Evolutionary conservation across 352 stramenopile genomes (phyloP).

Genomic region (Pythium chondricola): DNA sequence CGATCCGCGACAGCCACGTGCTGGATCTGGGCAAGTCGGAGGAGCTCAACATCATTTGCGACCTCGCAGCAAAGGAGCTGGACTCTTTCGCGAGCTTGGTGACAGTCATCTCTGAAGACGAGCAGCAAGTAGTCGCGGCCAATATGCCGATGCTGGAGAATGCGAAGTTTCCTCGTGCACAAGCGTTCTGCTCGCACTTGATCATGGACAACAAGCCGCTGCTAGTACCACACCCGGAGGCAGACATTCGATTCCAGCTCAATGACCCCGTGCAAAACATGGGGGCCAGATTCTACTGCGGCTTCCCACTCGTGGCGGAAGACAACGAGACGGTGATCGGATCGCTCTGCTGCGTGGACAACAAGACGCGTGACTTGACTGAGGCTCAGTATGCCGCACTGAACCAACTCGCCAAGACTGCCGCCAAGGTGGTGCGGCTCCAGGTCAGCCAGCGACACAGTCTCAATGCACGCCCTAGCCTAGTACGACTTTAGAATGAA

Average conservation of each 20-base stretch:
- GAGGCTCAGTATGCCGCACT: constrained; percentile 42
- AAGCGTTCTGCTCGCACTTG: constrained; percentile 34
- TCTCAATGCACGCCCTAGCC: too few relatives aligned
- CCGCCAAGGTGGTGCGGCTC: constrained; percentile 31
- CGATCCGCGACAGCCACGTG: constrained; percentile 34
- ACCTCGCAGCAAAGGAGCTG: constrained; percentile 47
- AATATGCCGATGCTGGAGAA: constrained; percentile 25
- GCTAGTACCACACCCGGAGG: constrained; percentile 41
- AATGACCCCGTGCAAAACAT: constrained; percentile 14
- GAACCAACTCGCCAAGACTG: constrained; percentile 34
- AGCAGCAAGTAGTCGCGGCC: constrained; percentile 40
- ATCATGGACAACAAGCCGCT: constrained; percentile 53
- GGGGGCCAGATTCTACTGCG: constrained; percentile 60
- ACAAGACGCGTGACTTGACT: constrained; percentile 29
- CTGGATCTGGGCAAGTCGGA: constrained; percentile 31
- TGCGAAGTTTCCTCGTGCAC: constrained; percentile 31
- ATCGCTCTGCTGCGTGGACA: constrained; percentile 29
- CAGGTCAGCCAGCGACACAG: too few relatives aligned
- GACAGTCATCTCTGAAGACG: constrained; percentile 45
- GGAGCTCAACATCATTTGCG: constrained; percentile 65
- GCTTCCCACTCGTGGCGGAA: constrained; percentile 37
- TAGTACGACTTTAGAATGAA: too few relatives aligned
- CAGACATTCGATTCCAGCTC: constrained; percentile 49
- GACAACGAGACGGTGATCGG: constrained; percentile 42
- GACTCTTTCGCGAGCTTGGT: constrained; percentile 45